phyloP scores from a whole-genome alignment of 768 basidiomycete genomes.

The Paxillus rubicundulus region DNA sequence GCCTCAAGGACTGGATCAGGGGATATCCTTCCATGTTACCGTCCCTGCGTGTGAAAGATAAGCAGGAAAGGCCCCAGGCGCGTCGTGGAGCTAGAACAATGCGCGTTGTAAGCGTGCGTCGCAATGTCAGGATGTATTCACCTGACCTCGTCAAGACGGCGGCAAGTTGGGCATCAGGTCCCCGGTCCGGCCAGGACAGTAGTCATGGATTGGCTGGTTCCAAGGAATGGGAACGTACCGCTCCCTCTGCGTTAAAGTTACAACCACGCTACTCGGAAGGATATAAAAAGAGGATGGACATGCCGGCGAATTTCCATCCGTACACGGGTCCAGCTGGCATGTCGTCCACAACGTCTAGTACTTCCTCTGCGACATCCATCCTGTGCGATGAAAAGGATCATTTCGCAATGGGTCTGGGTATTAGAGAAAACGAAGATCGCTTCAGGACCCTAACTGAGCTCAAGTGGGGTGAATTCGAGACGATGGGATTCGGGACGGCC shows the following conservation, averaged over 20 bases:
- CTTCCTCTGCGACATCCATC: slow-evolving; percentile 35
- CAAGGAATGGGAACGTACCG: slow-evolving; percentile 77
- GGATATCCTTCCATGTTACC: slow-evolving; percentile 85
- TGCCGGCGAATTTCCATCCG: slow-evolving; percentile 61
- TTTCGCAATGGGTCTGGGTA: slow-evolving; percentile 31
- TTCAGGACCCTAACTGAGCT: slow-evolving; percentile 82
- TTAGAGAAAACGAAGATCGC: slow-evolving; percentile 56
- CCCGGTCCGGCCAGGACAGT: slow-evolving; percentile 23
- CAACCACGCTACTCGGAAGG: slow-evolving; percentile 69
- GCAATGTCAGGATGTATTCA: slow-evolving; percentile 86
- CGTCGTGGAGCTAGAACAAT: slow-evolving; percentile 75
- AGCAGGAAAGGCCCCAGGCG: slow-evolving; percentile 54
- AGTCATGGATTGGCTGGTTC: slow-evolving; percentile 47
- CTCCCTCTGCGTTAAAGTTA: slow-evolving; percentile 57
- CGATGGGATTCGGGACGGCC: slow-evolving; percentile 67
- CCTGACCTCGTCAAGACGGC: slow-evolving; percentile 75
- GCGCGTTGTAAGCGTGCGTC: slow-evolving; percentile 71
- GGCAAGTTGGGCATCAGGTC: slow-evolving; percentile 45
- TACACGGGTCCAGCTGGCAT: slow-evolving; percentile 31
- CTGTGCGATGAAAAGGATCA: slow-evolving; percentile 32
- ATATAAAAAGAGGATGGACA: slow-evolving; percentile 74
- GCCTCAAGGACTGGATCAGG: slow-evolving; percentile 89
- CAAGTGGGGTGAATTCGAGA: slow-evolving; percentile 91
- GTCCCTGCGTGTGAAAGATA: slow-evolving; percentile 48
- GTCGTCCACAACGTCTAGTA: slow-evolving; percentile 44